Evolutionary conservation across 2,329 filamentous ascomycete genomes (phyloP).

Genomic region (Nothophaeocryptopus gaeumannii): DNA sequence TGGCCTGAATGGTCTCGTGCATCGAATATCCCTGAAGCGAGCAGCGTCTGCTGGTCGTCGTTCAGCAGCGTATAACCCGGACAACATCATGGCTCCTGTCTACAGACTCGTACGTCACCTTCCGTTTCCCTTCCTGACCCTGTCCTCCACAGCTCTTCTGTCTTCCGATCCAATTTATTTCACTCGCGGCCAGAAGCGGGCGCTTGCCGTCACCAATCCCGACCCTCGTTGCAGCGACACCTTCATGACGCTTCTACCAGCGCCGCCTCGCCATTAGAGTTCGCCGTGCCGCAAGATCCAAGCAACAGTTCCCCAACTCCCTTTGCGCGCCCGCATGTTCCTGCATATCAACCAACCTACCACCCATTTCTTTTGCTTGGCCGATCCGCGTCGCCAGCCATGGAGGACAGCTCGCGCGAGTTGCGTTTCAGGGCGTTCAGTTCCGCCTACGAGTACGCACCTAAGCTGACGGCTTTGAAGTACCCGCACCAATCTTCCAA

Average conservation of each 20-base stretch:
- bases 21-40: conserved; percentile 20
- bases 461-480: conserved; percentile 12
- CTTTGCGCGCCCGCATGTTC: no score
- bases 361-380: background rate
- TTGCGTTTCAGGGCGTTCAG: conserved; percentile 24
- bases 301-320: no score
- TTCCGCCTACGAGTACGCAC: conserved; percentile 22
- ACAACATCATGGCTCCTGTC: conserved; percentile 20
- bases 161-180: no score
- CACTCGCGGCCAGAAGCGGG: background rate
- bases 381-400: background rate
- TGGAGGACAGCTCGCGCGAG: conserved; percentile 8
- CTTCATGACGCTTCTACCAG: no score
- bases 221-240: no score
- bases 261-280: no score
- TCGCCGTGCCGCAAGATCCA: no score
- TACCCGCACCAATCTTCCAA: conserved; percentile 28
- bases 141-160: background rate
- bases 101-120: conserved; percentile 26
- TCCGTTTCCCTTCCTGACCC: background rate
- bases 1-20: conserved; percentile 16
- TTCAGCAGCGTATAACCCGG: background rate
- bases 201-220: background rate
- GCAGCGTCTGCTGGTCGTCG: conserved; percentile 4
- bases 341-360: conserved; percentile 1